Evolutionary conservation across 768 basidiomycete genomes (phyloP), one percentile per base, ranked within the genome.

Genomic region (Boletus tomentosulus): DNA sequence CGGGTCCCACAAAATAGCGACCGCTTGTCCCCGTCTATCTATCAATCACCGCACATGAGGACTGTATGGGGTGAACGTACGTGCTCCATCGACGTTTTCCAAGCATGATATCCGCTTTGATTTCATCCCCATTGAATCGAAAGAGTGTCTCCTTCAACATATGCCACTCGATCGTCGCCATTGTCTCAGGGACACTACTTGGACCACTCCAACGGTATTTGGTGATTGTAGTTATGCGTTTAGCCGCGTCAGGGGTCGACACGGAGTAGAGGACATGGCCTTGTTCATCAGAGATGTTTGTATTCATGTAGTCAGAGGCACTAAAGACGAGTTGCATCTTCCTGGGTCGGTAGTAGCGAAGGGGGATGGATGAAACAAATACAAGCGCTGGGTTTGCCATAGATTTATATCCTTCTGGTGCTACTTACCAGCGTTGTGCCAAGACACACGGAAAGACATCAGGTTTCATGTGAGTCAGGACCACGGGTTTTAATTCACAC

Each of bases 101-200:
- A 24, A 66, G 52, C 60, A 68, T 69, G 0, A 41, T 47, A 9
- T 58, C 58, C 7, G 68, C 62, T 25, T 66, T 45, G 13, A 64
- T 52, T 34, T 69, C 69, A 8, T 66, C 34, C 3, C 65, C 73
- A 4, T 65, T 66, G 46, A 71, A 73, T 22, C 47, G 60, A 45
- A 77, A 52, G 12, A 61, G 59, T 5, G 69, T 63, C 0, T 61
- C 60, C 46, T 60, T 60, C 34, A 72, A 4, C 8, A 49, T 22
- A 15, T 66, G 69, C 68, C 71, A 74, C 35, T 74, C 67, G 15
- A 75, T 70, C 24, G 63, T 62, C n/a, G 66, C 74, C 51, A 76
- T 62, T 27, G 60, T 66, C 19, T 61, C 63, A 6, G 63, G 44
- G 19, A 60, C 60, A 25, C 55, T 54, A 19, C 42, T 54, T 15